Conservation (phyloP, 495 filamentous ascomycete genomes). For the Neurospora sp. region DNA sequence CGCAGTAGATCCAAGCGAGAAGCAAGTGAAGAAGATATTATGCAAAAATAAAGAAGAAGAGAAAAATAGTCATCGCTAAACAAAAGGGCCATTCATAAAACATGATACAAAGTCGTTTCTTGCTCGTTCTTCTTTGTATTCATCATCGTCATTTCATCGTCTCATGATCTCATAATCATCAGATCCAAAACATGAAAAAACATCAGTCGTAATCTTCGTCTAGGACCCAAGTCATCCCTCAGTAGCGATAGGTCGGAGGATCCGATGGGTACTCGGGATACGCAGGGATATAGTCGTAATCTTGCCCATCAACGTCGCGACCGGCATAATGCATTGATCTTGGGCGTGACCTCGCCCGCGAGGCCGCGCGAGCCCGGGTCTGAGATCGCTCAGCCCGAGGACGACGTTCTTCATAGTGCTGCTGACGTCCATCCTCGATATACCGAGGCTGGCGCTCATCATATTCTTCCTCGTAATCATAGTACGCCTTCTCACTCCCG, state of each 20-base stretch:
- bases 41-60: neutral
- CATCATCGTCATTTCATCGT: constrained; percentile 9
- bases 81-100: neutral
- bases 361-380: constrained; percentile 27
- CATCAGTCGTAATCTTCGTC: neutral
- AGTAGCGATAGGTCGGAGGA: neutral
- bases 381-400: constrained; percentile 31
- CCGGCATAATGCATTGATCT: constrained; percentile 17
- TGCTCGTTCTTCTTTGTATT: constrained; percentile 3
- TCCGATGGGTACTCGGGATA: constrained; percentile 6
- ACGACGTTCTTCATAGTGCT: constrained; percentile 23
- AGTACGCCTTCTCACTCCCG: constrained; percentile 32
- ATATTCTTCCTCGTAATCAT: constrained; percentile 31
- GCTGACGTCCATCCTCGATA: constrained; percentile 11
- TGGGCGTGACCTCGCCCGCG: constrained; percentile 33
- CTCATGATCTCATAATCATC: neutral
- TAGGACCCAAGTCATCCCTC: neutral
- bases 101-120: constrained; percentile 1
- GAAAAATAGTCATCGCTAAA: neutral
- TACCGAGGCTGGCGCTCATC: constrained; percentile 33
- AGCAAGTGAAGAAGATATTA: neutral
- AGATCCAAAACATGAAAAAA: neutral
- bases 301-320: neutral
- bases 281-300: constrained; percentile 10
- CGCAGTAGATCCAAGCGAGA: neutral